Evolutionary conservation across 78 protist genomes (phyloP).

Genomic region (Dictyostelium intermedium): DNA sequence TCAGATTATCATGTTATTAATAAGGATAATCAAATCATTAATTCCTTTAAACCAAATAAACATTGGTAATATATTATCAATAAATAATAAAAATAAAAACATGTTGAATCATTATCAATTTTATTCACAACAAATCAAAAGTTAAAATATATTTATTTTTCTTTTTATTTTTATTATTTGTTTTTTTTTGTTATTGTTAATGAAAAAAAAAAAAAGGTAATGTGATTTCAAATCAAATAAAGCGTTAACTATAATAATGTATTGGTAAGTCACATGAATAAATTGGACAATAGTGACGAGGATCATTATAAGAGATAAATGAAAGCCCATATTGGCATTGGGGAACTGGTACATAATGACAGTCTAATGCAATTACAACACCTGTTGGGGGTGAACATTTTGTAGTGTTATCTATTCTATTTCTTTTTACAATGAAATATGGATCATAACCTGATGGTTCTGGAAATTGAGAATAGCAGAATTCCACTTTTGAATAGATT

Average conservation of each 20-base stretch:
- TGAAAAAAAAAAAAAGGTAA: too few species aligned
- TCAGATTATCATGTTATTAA: conserved; percentile 16
- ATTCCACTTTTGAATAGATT: background rate
- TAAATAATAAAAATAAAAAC: background rate
- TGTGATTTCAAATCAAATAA: too few species aligned
- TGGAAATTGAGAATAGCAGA: background rate
- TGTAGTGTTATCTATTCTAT: background rate
- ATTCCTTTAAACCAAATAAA: conserved; percentile 50
- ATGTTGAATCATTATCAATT: too few species aligned
- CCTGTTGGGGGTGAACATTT: conserved; percentile 5
- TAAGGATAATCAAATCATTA: background rate
- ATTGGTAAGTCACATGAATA: background rate
- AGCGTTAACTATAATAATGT: background rate
- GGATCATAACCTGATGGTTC: background rate
- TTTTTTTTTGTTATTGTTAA: background rate
- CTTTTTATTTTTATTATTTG: background rate
- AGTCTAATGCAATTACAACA: background rate
- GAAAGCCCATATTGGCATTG: background rate
- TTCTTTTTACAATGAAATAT: background rate
- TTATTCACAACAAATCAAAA: too few species aligned
- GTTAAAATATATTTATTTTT: too few species aligned
- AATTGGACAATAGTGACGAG: background rate
- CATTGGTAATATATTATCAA: conserved; percentile 76
- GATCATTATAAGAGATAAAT: background rate
- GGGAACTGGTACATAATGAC: background rate